Conservation (phyloP, 2,329 filamentous ascomycete genomes). For the Juglanconis oblonga region DNA sequence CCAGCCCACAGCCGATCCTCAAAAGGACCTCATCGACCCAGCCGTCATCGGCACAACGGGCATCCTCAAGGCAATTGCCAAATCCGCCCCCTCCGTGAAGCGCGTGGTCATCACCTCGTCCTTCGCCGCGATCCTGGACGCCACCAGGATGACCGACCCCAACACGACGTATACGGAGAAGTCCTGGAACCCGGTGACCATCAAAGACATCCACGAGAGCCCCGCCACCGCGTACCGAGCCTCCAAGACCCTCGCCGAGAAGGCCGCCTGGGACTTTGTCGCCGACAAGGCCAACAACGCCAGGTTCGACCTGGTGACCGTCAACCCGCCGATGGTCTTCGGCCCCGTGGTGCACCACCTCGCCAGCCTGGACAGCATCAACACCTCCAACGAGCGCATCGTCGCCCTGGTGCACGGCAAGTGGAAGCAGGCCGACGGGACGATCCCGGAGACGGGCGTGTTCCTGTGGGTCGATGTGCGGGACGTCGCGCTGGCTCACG, state of each 20-base stretch:
- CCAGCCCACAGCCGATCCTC: slow-evolving; percentile 37
- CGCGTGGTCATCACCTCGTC: slow-evolving; percentile 64
- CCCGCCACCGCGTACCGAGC: slow-evolving; percentile 48
- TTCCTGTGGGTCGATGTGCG: slow-evolving; percentile 55
- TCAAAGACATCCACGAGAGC: slow-evolving; percentile 39
- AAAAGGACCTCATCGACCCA: slow-evolving; percentile 55
- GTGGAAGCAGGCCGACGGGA: slow-evolving; percentile 36
- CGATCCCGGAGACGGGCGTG: slow-evolving; percentile 38
- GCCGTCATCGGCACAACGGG: slow-evolving; percentile 62
- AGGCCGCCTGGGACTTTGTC: slow-evolving; percentile 51
- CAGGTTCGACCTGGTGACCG: slow-evolving; percentile 48
- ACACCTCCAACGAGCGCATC: slow-evolving; percentile 53
- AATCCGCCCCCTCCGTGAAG: slow-evolving; percentile 58
- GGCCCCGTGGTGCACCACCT: slow-evolving; percentile 51
- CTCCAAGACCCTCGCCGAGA: slow-evolving; percentile 53
- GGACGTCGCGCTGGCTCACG: slow-evolving; percentile 52
- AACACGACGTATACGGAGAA: slow-evolving; percentile 41
- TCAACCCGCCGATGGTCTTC: slow-evolving; percentile 55
- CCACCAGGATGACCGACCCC: slow-evolving; percentile 34
- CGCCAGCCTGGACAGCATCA: slow-evolving; percentile 42
- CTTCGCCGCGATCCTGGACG: slow-evolving; percentile 50
- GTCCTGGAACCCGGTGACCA: slow-evolving; percentile 53
- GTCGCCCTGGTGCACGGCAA: slow-evolving; percentile 48
- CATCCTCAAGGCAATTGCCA: slow-evolving; percentile 68
- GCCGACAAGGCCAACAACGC: slow-evolving; percentile 33